Conservation (phyloP, 345 rosid genomes). For the Camelina sativa region DNA sequence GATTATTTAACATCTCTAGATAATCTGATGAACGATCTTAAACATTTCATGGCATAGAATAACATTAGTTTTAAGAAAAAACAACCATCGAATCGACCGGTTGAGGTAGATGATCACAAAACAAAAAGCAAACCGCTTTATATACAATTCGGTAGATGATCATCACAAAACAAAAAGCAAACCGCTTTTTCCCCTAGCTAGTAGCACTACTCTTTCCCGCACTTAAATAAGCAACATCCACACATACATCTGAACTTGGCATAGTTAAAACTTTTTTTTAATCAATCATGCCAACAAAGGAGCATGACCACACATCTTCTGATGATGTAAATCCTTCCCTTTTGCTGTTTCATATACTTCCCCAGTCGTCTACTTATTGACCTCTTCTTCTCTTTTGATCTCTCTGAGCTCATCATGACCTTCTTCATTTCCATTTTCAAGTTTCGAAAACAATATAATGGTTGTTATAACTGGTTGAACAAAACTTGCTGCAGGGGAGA, state of each 20-base stretch:
- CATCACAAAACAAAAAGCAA: constrained; percentile 2
- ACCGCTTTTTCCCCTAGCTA: not conserved
- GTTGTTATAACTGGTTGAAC: constrained; percentile 4
- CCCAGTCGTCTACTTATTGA: constrained; percentile 58
- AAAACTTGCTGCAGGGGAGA: not conserved
- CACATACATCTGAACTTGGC: constrained; percentile 19
- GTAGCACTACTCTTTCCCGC: constrained; percentile 17
- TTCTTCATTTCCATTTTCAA: constrained; percentile 39
- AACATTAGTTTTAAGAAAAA: constrained; percentile 1
- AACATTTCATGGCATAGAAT: not conserved
- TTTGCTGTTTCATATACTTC: constrained; percentile 65
- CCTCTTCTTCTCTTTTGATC: constrained; percentile 51
- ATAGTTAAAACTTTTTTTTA: not conserved
- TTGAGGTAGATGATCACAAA: constrained; percentile 20
- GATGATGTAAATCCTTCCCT: constrained; percentile 75
- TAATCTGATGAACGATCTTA: not conserved
- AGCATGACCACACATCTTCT: constrained; percentile 80
- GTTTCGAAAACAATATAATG: not conserved
- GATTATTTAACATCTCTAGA: constrained; percentile 4
- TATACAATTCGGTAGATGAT: constrained; percentile 27
- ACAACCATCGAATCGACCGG: constrained; percentile 1
- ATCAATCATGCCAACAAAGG: constrained; percentile 74
- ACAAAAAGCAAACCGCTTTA: not conserved
- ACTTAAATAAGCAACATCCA: constrained; percentile 11
- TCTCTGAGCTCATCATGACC: constrained; percentile 43